Evolutionary conservation across 2,329 filamentous ascomycete genomes (phyloP), one percentile per base, ranked within the genome.

Genomic region (Xylaria hypoxylon): DNA sequence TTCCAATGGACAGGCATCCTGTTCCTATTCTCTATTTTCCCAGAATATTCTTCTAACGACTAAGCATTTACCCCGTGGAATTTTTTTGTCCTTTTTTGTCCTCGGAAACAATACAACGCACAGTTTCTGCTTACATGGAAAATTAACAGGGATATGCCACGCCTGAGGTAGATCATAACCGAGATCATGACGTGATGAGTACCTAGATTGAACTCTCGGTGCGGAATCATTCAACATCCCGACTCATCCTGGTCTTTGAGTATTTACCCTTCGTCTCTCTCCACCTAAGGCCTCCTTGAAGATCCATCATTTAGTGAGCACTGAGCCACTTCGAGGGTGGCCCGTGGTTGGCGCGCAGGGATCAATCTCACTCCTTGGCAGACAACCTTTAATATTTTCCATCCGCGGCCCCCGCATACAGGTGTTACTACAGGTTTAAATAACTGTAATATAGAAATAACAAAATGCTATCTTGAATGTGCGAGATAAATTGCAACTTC

Each of bases 311-410:
- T 38, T 38, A 38, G 7, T 33, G 10, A n/a, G n/a, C n/a, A n/a
- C n/a, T n/a, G n/a, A n/a, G n/a, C n/a, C 31, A 33, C 1, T 5
- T 1, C 10, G 31, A 1, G 31, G 7, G 5, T 33, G 31, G 10
- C 7, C 31, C 44, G n/a, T 31, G 24, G 26, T 31, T 50, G 11
- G 5, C 24, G 6, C 35, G 17, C 48, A 33, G 19, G 26, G 48
- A 28, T 51, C 15, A 17, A 17, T 51, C 48, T 51, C 48, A 28
- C 4, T 17, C 11, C 47, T 50, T 50, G 47, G 47, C 47, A 31
- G 26, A 7, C 47, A 11, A 28, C 26, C 35, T 38, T 5, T 50
- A 31, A 51, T 11, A 15, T 33, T 33, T 33, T 28, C 8, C 15
- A 17, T 26, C 17, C 6, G 31, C 5, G 31, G 31, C 7, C 31